Percentiles rank a stretch among this genome's conserved stretches.
Conservation (phyloP, 257 asterid genomes). For the Linderniella brevidens region DNA sequence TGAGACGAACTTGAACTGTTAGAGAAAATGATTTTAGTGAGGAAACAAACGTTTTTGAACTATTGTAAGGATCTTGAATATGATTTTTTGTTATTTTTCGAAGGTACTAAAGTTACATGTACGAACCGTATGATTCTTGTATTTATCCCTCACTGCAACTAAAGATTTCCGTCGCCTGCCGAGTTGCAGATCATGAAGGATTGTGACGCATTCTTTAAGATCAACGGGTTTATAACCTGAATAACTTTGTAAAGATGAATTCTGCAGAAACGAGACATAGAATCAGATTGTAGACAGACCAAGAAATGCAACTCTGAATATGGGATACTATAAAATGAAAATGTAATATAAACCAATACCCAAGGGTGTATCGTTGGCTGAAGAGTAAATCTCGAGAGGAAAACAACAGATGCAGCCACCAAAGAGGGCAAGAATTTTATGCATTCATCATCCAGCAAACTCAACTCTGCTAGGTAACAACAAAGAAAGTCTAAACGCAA, state of each 20-base stretch:
- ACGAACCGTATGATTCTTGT: conserved; percentile 57
- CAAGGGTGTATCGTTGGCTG: conserved; percentile 50
- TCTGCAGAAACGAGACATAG: conserved; percentile 13
- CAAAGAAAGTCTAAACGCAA: conserved; percentile 65
- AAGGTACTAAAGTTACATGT: not conserved
- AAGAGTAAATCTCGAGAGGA: conserved; percentile 58
- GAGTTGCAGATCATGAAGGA: conserved; percentile 53
- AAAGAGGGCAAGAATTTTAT: conserved; percentile 65
- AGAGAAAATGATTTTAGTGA: conserved; percentile 1
- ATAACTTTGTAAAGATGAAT: conserved; percentile 18
- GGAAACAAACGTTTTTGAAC: not conserved
- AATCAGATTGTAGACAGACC: not conserved
- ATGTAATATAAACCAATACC: conserved; percentile 22
- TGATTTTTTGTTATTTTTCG: not conserved
- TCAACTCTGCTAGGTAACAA: conserved; percentile 68
- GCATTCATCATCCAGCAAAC: conserved; percentile 59
- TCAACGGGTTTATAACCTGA: conserved; percentile 58
- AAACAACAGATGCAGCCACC: conserved; percentile 68
- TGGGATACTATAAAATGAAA: not conserved
- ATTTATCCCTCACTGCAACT: conserved; percentile 59
- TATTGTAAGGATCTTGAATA: not conserved
- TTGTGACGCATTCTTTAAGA: conserved; percentile 45
- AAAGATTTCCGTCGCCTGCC: conserved; percentile 37
- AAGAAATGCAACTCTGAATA: not conserved
- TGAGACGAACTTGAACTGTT: conserved; percentile 72